phyloP scores from a whole-genome alignment of 1,284 basidiomycete species.

The Cryptococcus maquisensis region DNA sequence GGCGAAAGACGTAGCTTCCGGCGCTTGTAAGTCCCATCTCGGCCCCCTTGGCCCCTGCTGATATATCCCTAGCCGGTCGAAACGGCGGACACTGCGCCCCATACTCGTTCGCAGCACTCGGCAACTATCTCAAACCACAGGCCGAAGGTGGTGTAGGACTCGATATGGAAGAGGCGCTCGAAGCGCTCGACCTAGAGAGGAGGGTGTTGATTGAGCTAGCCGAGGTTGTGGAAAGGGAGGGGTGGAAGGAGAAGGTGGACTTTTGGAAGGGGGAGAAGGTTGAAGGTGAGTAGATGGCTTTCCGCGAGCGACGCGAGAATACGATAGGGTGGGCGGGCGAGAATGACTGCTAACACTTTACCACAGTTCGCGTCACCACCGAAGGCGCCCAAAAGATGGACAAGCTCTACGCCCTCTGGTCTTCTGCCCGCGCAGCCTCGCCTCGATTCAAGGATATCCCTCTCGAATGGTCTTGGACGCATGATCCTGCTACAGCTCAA shows the following conservation, averaged over 20 bases:
- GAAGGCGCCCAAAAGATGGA: slow-evolving; percentile 1
- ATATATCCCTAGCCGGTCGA: slow-evolving; percentile 26
- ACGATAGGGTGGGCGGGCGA: too few species aligned
- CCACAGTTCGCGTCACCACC: not conserved
- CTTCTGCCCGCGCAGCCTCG: slow-evolving; percentile 2
- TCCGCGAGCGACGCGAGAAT: too few species aligned
- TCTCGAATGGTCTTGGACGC: slow-evolving; percentile 24
- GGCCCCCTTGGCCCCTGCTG: not conserved
- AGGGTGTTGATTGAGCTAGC: not conserved
- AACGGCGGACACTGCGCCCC: slow-evolving; percentile 43
- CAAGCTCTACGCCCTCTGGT: slow-evolving; percentile 6
- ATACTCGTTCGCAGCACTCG: slow-evolving; percentile 20
- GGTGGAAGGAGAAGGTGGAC: slow-evolving; percentile 22
- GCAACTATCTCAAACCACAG: slow-evolving; percentile 19
- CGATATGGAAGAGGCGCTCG: slow-evolving; percentile 41
- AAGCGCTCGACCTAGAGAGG: slow-evolving; percentile 33
- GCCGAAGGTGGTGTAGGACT: slow-evolving; percentile 32
- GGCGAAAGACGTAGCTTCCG: slow-evolving; percentile 37
- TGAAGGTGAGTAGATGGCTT: slow-evolving; percentile 28
- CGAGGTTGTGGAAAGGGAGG: not conserved
- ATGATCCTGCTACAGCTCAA: slow-evolving; percentile 28
- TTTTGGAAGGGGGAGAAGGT: slow-evolving; percentile 28
- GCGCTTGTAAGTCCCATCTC: slow-evolving; percentile 27
- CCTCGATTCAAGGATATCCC: slow-evolving; percentile 7
- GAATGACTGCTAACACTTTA: not conserved